phyloP scores from a whole-genome alignment of 2,329 filamentous ascomycete genomes.

The Colletotrichum liriopes region DNA sequence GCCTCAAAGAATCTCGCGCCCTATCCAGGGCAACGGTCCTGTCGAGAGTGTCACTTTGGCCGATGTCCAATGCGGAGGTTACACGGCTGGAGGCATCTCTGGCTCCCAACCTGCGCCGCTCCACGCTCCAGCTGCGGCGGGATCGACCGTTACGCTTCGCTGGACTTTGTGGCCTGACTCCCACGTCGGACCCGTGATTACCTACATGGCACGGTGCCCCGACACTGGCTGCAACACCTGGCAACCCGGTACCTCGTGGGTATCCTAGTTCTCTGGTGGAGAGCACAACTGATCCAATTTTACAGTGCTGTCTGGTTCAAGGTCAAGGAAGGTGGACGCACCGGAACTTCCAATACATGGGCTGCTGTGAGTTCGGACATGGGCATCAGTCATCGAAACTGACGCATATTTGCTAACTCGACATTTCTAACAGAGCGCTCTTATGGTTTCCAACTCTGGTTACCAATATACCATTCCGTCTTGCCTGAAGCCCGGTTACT shows the following conservation, averaged over 20 bases:
- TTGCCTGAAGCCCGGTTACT: slow-evolving; percentile 68
- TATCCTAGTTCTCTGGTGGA: slow-evolving; percentile 46
- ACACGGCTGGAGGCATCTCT: slow-evolving; percentile 61
- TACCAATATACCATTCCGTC: slow-evolving; percentile 69
- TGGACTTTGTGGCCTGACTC: slow-evolving; percentile 69
- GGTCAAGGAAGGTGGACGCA: slow-evolving; percentile 65
- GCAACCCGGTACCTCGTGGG: slow-evolving; percentile 56
- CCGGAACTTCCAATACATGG: slow-evolving; percentile 66
- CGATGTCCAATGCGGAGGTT: slow-evolving; percentile 72
- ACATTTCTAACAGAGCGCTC: slow-evolving; percentile 50
- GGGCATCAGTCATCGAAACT: no score
- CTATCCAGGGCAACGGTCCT: slow-evolving; percentile 72
- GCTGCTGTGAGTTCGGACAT: slow-evolving; percentile 53
- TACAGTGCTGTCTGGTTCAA: slow-evolving; percentile 69
- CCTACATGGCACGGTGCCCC: slow-evolving; percentile 74
- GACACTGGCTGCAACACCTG: slow-evolving; percentile 66
- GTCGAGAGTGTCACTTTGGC: slow-evolving; percentile 67
- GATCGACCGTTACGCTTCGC: slow-evolving; percentile 66
- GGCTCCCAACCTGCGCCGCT: slow-evolving; percentile 68
- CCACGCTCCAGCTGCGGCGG: slow-evolving; percentile 68
- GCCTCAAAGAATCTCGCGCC: slow-evolving; percentile 63
- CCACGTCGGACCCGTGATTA: slow-evolving; percentile 69
- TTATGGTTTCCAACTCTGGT: slow-evolving; percentile 61
- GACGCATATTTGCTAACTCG: slow-evolving; percentile 19
- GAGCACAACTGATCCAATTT: slow-evolving; percentile 45